Percentiles rank a stretch among this genome's conserved stretches.
Evolutionary conservation across 768 basidiomycete species (phyloP).

Genomic region (Clitopilus passeckerianus): DNA sequence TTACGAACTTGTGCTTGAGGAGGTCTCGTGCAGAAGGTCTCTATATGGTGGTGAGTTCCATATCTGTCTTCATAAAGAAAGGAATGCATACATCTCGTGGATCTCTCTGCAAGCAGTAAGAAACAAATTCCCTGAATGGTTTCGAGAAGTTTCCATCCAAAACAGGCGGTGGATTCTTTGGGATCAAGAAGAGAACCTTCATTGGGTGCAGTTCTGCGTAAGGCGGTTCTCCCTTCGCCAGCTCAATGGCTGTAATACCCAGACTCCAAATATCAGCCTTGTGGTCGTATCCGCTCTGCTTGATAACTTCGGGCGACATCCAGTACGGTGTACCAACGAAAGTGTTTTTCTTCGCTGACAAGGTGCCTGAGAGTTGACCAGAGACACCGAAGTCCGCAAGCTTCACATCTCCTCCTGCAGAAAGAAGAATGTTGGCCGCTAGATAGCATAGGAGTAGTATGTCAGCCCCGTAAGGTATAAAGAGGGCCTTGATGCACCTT

Average conservation of each 20-base stretch:
- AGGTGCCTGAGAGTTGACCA: constrained; percentile 89
- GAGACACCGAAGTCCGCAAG: constrained; percentile 99
- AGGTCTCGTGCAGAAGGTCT: constrained; percentile 94
- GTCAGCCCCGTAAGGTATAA: no score
- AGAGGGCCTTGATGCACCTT: constrained; percentile 48
- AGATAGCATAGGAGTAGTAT: constrained; percentile 6
- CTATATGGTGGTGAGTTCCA: constrained; percentile 32
- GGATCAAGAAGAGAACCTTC: constrained; percentile 98
- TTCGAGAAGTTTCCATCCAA: constrained; percentile 91
- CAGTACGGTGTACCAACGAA: constrained; percentile 98
- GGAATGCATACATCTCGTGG: constrained; percentile 65
- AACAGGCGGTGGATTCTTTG: constrained; percentile 92
- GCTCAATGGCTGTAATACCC: constrained; percentile 95
- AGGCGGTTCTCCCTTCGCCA: constrained; percentile 96
- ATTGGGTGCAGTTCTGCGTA: constrained; percentile 98
- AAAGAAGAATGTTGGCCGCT: constrained; percentile 95
- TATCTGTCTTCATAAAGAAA: background rate
- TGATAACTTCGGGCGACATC: constrained; percentile 99
- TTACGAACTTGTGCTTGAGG: constrained; percentile 93
- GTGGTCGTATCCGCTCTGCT: constrained; percentile 98
- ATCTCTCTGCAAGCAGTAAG: constrained; percentile 90
- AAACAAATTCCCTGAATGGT: constrained; percentile 90
- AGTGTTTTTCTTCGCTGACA: constrained; percentile 96
- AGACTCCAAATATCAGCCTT: constrained; percentile 99
- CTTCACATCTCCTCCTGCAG: constrained; percentile 92